phyloP scores from a whole-genome alignment of 805 yeast species.

The Candida jianshihensis region DNA sequence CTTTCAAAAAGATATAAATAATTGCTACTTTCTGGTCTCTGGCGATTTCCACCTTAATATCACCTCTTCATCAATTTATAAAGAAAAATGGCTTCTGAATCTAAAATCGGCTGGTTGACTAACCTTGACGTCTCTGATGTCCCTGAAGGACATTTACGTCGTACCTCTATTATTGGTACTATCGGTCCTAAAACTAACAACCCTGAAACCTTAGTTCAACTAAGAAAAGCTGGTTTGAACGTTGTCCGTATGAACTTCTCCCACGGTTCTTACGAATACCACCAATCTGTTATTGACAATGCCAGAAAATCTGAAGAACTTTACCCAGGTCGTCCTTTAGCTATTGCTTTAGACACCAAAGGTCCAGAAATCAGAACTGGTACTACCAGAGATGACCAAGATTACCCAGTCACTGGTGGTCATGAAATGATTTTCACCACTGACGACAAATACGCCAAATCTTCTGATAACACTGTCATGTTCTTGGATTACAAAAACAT shows the following conservation, averaged over 20 bases:
- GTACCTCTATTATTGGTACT: slow-evolving; percentile 96
- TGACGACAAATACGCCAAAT: slow-evolving; percentile 66
- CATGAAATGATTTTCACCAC: slow-evolving; percentile 94
- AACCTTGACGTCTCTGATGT: slow-evolving; percentile 20
- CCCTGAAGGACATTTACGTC: slow-evolving; percentile 38
- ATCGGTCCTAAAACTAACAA: slow-evolving; percentile 97
- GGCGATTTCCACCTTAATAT: too few species aligned
- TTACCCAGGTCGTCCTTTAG: slow-evolving; percentile 93
- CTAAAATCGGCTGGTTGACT: slow-evolving; percentile 24
- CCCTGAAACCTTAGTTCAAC: slow-evolving; percentile 73
- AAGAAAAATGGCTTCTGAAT: slow-evolving; percentile 14
- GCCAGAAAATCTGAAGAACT: slow-evolving; percentile 89
- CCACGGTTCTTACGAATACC: slow-evolving; percentile 97
- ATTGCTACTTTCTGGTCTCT: too few species aligned
- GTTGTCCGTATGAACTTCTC: slow-evolving; percentile 99
- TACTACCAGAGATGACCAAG: slow-evolving; percentile 72
- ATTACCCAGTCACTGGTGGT: slow-evolving; percentile 75
- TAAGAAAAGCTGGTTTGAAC: slow-evolving; percentile 96
- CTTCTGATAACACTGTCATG: slow-evolving; percentile 76
- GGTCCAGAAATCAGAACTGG: slow-evolving; percentile 99
- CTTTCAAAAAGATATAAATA: background rate
- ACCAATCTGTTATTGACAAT: slow-evolving; percentile 93
- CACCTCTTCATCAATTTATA: background rate
- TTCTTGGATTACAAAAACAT: slow-evolving; percentile 93
- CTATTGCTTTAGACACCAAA: slow-evolving; percentile 97